Percentiles rank a stretch among this genome's conserved stretches.
These are phyloP conservation scores for Ustilago lituana DNA, from an alignment of 1,284 basidiomycete species.

Conservation along the genomic window DNA sequence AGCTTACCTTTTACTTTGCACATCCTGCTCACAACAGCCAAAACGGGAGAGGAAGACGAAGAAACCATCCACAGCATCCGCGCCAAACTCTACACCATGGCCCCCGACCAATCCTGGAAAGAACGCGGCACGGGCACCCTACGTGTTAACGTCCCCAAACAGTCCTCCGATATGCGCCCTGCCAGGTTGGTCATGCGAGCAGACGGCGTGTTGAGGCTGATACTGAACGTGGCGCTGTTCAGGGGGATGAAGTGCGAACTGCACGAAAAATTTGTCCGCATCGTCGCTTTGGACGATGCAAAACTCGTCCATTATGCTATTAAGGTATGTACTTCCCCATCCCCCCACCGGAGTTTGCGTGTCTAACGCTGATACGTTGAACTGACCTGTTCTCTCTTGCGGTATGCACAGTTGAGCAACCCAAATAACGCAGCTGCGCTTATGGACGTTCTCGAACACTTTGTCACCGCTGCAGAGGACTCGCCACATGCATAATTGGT, in stretches of 20 bases:
- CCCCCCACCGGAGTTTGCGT: not conserved
- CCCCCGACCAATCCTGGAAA: conserved; percentile 77
- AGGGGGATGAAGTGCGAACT: conserved; percentile 81
- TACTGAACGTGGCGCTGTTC: conserved; percentile 87
- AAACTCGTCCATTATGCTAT: conserved; percentile 61
- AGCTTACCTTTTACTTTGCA: not conserved
- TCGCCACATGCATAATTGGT: conserved; percentile 17
- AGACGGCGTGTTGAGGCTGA: conserved; percentile 84
- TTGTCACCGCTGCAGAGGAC: conserved; percentile 19
- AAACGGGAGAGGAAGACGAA: conserved; percentile 92
- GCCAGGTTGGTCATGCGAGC: conserved; percentile 93
- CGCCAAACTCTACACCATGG: conserved; percentile 81
- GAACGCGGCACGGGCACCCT: conserved; percentile 86
- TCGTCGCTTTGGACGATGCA: conserved; percentile 62
- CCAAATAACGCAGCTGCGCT: conserved; percentile 48
- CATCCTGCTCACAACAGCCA: conserved; percentile 70
- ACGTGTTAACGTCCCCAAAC: conserved; percentile 77
- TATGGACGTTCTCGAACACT: conserved; percentile 47
- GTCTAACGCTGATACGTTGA: not conserved
- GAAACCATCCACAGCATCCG: conserved; percentile 83
- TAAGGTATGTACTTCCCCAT: conserved; percentile 44
- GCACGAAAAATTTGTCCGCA: conserved; percentile 71
- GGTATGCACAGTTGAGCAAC: conserved; percentile 50
- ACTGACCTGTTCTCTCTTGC: too few relatives aligned
- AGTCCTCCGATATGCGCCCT: conserved; percentile 72